Evolutionary conservation across 805 yeast genomes (phyloP), one percentile per base, ranked within the genome.

Genomic region (Candida jianshihensis): DNA sequence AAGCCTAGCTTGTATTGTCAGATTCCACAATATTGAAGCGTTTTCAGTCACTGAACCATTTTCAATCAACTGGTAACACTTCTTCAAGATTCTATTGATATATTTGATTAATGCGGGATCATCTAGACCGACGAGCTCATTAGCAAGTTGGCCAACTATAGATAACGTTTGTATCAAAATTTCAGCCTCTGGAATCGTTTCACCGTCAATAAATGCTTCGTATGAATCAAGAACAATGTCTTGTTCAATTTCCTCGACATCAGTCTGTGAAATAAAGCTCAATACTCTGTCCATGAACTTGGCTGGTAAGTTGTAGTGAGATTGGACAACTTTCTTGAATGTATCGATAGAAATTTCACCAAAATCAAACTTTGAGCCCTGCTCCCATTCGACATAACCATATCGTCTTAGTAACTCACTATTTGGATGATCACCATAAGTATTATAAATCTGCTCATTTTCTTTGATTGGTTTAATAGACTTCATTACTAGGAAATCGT

Each of bases 391-490:
- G 19, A 87, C 92, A 50, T 85, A 90, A 0, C 98, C 98, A 48
- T 90, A 90, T 39, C 95, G 71, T 50, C 98, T 72, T 37, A 92
- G 64, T 22, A 92, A 69, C 51, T 92, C 97, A n/a, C 90, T 66
- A 56, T 89, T 90, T 26, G 97, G 92, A 45, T 84, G 78, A 31
- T 88, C 92, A 1, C 96, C 94, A 56, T 92, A 90, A 0, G 87
- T 81, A 59, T 90, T 90, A 60, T 73, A 89, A 4, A 90, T 66
- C 54, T 92, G 97, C 22, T 76, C 81, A 4, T 83, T 88, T 25
- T 60, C 60, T 5, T 56, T 37, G 26, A 90, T 89, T 4, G 62
- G 57, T 38, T 71, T 72, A 8, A 73, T 73, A 2, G 95, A 73
- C 32, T 71, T 68, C 94, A 92, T 86, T n/a, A 74, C 75, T 24